Evolutionary conservation across 768 basidiomycete species (phyloP), one percentile per base, ranked within the genome.

Genomic region (Leccinum sublutescens): DNA sequence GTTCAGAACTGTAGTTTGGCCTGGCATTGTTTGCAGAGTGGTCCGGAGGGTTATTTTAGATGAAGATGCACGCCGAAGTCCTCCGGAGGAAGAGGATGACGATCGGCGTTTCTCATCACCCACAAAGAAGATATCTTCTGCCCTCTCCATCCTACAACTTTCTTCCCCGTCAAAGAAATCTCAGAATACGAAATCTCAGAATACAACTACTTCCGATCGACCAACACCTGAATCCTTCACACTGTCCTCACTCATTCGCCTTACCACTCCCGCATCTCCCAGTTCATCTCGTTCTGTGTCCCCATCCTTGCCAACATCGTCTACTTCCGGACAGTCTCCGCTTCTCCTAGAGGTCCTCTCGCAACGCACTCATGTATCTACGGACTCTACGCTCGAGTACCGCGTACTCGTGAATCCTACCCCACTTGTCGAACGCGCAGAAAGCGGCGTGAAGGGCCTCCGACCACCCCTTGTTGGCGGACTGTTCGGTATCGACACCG

Each of bases 1-100:
- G 11, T 94, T 95, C 68, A 80, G 90, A 67, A 90, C 85, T 0
- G 82, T 93, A 4, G 80, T 95, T 17, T 97, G 93, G 89, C 85
- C 85, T 15, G 84, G 86, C 0, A 82, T 85, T 11, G 80, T 91
- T 8, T 76, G 91, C 54, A 81, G 91, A 38, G 84, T 87, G 25
- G 74, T 95, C 27, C 80, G 92, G n/a, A 80, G 87, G 7, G 80
- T 78, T 2, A 82, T 82, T 1, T 60, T 92, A 25, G 77, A 85
- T 45, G 52, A 71, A 9, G 85, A 88, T 56, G 70, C 61, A 5
- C 21, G 17, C 21, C 59, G n/a, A 54, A 54, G 11, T 53, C 33
- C 53, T 1, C 8, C 27, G 21, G 48, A 56, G 21, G 55, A 54
- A 11, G 54, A 52, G 7, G 57, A 52, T 6, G 27, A 34, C 12